A percentile compares a stretch with the other conserved stretches of the same genome.
Evolutionary conservation across 345 rosid species (phyloP).

Genomic region (Camelina laxa): DNA sequence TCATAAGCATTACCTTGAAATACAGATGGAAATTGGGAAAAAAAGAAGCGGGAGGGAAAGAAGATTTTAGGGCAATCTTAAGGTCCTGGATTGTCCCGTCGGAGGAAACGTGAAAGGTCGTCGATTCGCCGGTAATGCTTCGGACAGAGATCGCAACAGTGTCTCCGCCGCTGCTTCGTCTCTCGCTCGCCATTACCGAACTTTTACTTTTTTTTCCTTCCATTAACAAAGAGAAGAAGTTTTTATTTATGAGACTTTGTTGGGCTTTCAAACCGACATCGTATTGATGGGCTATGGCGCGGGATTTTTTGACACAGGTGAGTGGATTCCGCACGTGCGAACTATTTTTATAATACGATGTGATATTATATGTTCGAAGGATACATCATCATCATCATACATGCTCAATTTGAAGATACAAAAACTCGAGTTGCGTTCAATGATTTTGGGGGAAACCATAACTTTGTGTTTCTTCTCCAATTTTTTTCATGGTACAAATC

Average conservation of each 20-base stretch:
- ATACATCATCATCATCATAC: not conserved
- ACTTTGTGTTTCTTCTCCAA: slow-evolving; percentile 25
- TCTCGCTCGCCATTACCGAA: slow-evolving; percentile 33
- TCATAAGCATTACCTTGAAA: slow-evolving; percentile 62
- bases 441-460: slow-evolving; percentile 22
- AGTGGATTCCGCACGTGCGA: slow-evolving; percentile 31
- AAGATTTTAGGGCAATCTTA: slow-evolving; percentile 57
- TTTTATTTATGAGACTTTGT: not conserved
- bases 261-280: not conserved
- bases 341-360: too few relatives aligned
- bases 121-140: slow-evolving; percentile 65
- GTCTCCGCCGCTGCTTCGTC: slow-evolving; percentile 48
- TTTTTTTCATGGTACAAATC: slow-evolving; percentile 39
- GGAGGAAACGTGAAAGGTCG: slow-evolving; percentile 44
- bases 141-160: slow-evolving; percentile 59
- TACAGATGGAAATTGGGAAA: slow-evolving; percentile 77
- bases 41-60: slow-evolving; percentile 66
- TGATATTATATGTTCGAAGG: too few relatives aligned
- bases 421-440: slow-evolving; percentile 14
- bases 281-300: slow-evolving; percentile 21
- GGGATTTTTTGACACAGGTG: slow-evolving; percentile 30
- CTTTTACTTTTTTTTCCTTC: not conserved
- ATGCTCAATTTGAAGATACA: slow-evolving; percentile 17
- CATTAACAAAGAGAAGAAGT: not conserved
- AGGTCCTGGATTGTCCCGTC: slow-evolving; percentile 55